Evolutionary conservation across 768 basidiomycete genomes (phyloP), one percentile per base, ranked within the genome.

Genomic region (Russula brevipes): DNA sequence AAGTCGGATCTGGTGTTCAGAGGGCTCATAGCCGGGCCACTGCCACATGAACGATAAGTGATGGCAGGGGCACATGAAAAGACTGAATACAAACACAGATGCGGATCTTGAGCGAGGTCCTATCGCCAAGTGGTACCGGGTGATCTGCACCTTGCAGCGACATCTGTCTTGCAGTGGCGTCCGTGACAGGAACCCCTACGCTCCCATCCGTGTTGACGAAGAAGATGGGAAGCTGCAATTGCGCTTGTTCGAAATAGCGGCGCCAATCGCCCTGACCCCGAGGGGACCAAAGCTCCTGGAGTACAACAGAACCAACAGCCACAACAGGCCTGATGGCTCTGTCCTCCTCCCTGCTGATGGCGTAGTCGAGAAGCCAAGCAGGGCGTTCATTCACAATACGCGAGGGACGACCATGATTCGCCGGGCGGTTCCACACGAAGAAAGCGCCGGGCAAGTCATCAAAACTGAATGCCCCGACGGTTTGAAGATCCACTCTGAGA

Each of bases 271-370:
- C 61, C 14, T 57, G 63, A 12, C 57, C 54, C 14, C 44, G 58
- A 5, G 65, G 65, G 11, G 11, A 24, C 65, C 65, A 66, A 38
- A 66, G 35, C 24, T 54, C 46, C 50, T 66, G 65, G 2, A 63
- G 65, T 7, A 66, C 65, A 8, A 66, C 57, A 4, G 53, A 30
- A 14, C 65, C 65, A 31, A 46, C 62, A 5, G 6, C 14, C 44
- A 36, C 51, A 10, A 66, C 39, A n/a, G n/a, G n/a, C n/a, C n/a
- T n/a, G n/a, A n/a, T n/a, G n/a, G n/a, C n/a, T n/a, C n/a, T n/a
- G n/a, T n/a, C n/a, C n/a, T n/a, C n/a, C n/a, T n/a, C n/a, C n/a
- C n/a, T n/a, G n/a, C n/a, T n/a, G n/a, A n/a, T n/a, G n/a, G 17
- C 30, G 36, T 52, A 57, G 30, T 66, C 65, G 2, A 66, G 46